Conservation (phyloP, 148 eudicot species). For the Amaranthus hypochondriacus region DNA sequence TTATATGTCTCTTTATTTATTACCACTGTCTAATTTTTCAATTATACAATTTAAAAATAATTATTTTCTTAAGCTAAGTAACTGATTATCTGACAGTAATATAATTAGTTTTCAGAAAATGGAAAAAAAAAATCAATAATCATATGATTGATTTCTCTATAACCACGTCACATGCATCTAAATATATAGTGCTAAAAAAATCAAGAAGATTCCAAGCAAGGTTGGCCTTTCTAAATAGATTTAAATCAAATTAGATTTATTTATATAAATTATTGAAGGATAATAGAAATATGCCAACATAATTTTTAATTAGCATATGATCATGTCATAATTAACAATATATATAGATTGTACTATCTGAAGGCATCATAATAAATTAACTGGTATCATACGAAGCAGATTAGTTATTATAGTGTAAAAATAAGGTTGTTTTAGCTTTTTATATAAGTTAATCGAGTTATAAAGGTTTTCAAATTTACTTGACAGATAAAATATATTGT, state of each 20-base stretch:
- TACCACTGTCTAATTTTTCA: too few species aligned
- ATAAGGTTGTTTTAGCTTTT: too few species aligned
- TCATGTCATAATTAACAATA: not conserved
- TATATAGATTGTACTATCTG: not conserved
- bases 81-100: too few species aligned
- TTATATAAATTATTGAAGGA: not conserved
- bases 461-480: too few species aligned
- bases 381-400: too few species aligned
- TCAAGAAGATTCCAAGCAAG: conserved; percentile 4
- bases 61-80: too few species aligned
- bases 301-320: not conserved
- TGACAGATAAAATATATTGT: too few species aligned
- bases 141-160: not conserved
- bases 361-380: not conserved
- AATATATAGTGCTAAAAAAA: not conserved
- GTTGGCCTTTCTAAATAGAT: not conserved
- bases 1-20: too few species aligned
- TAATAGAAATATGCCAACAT: not conserved
- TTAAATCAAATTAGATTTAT: not conserved
- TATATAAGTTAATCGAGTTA: too few species aligned
- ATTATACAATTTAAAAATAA: too few species aligned
- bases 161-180: conserved; percentile 17
- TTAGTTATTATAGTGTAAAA: too few species aligned
- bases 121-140: not conserved
- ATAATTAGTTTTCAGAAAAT: not conserved